A percentile compares a stretch with the other conserved stretches of the same genome.
Conservation (phyloP, 2,329 filamentous ascomycete genomes). For the Cladosporium velox region DNA sequence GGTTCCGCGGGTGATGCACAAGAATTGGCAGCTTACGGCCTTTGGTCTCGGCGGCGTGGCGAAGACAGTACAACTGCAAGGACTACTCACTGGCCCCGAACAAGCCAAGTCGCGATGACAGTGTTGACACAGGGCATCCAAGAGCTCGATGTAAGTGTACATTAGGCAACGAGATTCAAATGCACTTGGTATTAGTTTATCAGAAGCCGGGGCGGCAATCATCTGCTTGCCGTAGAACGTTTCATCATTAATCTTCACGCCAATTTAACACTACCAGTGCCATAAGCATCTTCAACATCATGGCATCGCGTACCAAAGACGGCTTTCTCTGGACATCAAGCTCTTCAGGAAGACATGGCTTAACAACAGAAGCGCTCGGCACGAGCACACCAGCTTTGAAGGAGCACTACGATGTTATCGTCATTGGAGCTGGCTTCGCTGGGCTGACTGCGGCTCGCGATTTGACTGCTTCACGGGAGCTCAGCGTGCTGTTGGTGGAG, state of each 20-base stretch:
- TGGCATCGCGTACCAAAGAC: background rate
- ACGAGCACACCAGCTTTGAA: background rate
- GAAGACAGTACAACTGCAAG: background rate
- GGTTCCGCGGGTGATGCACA: too few species aligned
- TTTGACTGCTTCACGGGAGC: conserved; percentile 33
- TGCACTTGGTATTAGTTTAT: too few species aligned
- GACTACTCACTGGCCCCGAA: background rate
- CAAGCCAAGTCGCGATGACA: background rate
- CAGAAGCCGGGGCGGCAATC: too few species aligned
- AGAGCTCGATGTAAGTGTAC: background rate
- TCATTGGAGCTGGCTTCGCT: conserved; percentile 46
- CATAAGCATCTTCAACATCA: background rate
- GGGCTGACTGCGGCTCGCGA: conserved; percentile 39
- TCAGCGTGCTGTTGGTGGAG: conserved; percentile 49
- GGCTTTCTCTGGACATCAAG: background rate
- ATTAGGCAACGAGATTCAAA: background rate
- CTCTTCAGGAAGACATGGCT: background rate
- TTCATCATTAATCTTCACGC: background rate
- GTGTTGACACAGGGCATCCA: background rate
- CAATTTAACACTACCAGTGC: background rate
- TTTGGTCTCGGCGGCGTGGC: background rate
- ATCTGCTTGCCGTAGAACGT: too few species aligned
- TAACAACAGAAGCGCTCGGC: background rate
- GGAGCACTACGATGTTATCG: conserved; percentile 39
- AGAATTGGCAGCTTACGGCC: background rate